Evolutionary conservation across 441 rosid species (phyloP), one percentile per base, ranked within the genome.

Genomic region (Cnidoscolus chayamansa): DNA sequence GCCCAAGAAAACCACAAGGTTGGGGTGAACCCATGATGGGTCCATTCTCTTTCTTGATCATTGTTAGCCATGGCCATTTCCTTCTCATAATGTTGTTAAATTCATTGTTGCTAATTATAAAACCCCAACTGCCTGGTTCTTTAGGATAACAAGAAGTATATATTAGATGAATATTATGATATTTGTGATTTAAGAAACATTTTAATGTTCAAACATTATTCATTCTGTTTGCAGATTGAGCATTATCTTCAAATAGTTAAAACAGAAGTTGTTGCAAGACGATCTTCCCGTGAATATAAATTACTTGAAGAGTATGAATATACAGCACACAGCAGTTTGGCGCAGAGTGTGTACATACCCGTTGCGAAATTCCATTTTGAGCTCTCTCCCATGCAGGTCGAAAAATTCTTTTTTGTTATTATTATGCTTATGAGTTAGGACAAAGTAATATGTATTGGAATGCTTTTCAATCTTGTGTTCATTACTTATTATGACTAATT

Each of bases 311-410:
- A 94, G 84, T 93, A 93, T 1, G 98, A 93, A 81, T 96, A 90
- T 85, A 96, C 98, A 0, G 97, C 98, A 10, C 99, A 96, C 80
- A 96, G 98, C 80, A 96, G 97, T 73, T 77, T 90, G 84, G 87
- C 83, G 43, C 90, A 96, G 72, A 90, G 84, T 74, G 57, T 85
- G 60, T 70, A 91, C 79, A 78, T 93, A 71, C 99, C 99, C 1
- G 95, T 83, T n/a, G 88, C 93, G 43, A 93, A 93, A 78, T 91
- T 93, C 76, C 98, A 90, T 83, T 87, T 87, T 59, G 99, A 93
- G 88, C 97, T 88, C 82, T 96, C 99, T 74, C 99, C 99, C 31
- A 96, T 96, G 99, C 99, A 96, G 98, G 99, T 96, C 25, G 25
- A 63, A 72, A 37, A n/a, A 54, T 67, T 51, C 64, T 30, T 20